Evolutionary conservation across 805 yeast genomes (phyloP).

Genomic region (Myxozyma geophila): DNA sequence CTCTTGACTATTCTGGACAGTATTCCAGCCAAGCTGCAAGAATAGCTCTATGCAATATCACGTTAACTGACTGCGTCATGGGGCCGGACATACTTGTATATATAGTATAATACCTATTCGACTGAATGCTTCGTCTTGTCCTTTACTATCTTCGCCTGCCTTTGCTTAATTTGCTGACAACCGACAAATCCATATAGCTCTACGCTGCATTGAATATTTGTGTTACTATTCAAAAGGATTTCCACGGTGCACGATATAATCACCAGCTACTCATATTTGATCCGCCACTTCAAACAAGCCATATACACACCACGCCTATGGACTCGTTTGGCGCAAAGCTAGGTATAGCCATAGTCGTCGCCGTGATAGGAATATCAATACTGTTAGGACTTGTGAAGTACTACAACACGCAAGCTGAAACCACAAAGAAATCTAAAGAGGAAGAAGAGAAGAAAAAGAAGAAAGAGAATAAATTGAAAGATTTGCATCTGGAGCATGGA

Average conservation of each 20-base stretch:
- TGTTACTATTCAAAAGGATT: no score
- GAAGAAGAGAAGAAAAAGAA: slow-evolving; percentile 8
- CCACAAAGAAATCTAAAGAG: neutral
- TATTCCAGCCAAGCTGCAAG: neutral
- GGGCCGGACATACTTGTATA: neutral
- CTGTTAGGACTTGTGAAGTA: neutral
- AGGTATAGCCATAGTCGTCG: slow-evolving; percentile 4
- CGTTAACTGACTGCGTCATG: neutral
- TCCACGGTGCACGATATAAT: no score
- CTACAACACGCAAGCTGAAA: neutral
- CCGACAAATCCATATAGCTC: neutral
- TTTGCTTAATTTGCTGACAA: neutral
- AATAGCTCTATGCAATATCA: neutral
- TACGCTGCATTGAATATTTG: no score
- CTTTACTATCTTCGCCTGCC: neutral
- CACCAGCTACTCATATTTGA: neutral
- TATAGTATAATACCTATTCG: neutral
- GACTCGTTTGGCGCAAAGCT: slow-evolving; percentile 11
- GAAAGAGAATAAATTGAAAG: neutral
- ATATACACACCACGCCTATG: neutral
- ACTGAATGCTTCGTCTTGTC: neutral
- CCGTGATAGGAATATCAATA: neutral
- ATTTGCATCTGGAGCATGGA: slow-evolving; percentile 1
- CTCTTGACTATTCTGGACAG: neutral
- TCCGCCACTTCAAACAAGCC: neutral